A percentile compares a stretch with the other conserved stretches of the same genome.
Conservation (phyloP, 1,284 basidiomycete genomes). For the Apiotrichum siamense region DNA sequence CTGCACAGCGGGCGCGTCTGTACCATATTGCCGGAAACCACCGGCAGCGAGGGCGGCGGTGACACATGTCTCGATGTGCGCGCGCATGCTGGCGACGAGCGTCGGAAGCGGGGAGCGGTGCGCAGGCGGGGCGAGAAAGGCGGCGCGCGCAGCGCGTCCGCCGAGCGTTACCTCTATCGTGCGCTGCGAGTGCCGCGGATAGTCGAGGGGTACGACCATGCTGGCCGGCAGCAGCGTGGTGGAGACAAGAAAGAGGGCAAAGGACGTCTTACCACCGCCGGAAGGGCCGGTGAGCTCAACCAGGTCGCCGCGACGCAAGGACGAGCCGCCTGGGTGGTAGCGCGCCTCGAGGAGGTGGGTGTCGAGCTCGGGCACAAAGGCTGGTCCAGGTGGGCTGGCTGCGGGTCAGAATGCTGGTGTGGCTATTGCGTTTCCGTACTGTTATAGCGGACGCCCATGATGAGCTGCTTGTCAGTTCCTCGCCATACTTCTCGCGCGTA, state of each 20-base stretch:
- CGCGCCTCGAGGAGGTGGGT: constrained; percentile 23
- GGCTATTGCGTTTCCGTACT: constrained; percentile 18
- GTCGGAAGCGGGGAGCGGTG: constrained; percentile 19
- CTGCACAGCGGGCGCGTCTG: not conserved
- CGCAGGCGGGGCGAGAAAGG: constrained; percentile 25
- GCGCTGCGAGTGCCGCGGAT: not conserved
- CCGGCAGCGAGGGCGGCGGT: not conserved
- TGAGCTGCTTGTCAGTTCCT: constrained; percentile 5
- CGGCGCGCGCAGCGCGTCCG: constrained; percentile 25
- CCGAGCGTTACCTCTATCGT: constrained; percentile 23
- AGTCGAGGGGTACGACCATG: constrained; percentile 6
- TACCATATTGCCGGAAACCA: not conserved
- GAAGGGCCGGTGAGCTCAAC: constrained; percentile 40
- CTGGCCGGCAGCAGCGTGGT: constrained; percentile 29
- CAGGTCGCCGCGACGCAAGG: constrained; percentile 42
- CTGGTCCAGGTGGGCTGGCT: constrained; percentile 42
- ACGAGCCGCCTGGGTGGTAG: constrained; percentile 29
- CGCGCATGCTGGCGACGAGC: constrained; percentile 21
- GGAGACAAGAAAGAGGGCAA: constrained; percentile 25
- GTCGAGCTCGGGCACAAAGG: constrained; percentile 39
- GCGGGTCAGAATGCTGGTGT: not conserved
- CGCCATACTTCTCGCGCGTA: constrained; percentile 10
- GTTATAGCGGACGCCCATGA: constrained; percentile 30
- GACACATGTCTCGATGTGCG: constrained; percentile 23
- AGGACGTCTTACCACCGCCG: constrained; percentile 35